Conservation (phyloP, 352 stramenopile species). For the Nothophytophthora sp. region DNA sequence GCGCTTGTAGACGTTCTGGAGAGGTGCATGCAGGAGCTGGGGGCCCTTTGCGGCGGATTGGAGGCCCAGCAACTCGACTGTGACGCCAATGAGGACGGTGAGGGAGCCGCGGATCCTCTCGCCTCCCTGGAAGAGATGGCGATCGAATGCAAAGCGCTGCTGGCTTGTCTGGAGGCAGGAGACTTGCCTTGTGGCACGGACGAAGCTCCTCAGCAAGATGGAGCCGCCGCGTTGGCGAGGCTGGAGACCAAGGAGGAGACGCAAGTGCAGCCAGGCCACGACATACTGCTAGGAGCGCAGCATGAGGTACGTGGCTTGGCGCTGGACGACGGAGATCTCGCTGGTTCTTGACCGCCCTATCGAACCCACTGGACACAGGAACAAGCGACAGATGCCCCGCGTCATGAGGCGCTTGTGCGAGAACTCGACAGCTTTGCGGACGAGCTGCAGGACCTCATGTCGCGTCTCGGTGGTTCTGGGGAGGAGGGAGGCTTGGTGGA, state of each 20-base stretch:
- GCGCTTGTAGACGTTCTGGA: constrained; percentile 18
- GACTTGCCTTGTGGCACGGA: background rate
- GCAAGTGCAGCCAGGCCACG: background rate
- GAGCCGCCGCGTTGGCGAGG: too few species aligned
- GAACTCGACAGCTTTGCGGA: constrained; percentile 31
- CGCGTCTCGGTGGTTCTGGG: constrained; percentile 1
- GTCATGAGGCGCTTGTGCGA: constrained; percentile 9
- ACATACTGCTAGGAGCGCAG: background rate
- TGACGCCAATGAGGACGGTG: background rate
- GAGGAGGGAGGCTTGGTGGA: background rate
- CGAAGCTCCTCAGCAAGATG: background rate
- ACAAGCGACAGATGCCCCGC: background rate
- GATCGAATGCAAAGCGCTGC: constrained; percentile 16
- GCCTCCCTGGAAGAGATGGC: constrained; percentile 20
- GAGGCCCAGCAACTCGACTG: constrained; percentile 14
- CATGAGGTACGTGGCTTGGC: constrained; percentile 12
- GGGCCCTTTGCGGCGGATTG: constrained; percentile 20
- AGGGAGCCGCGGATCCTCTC: constrained; percentile 7
- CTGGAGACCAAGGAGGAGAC: background rate
- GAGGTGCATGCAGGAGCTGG: constrained; percentile 23
- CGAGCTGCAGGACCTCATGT: constrained; percentile 26
- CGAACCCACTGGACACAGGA: too few species aligned
- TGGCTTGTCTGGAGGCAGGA: constrained; percentile 19
- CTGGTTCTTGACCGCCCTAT: too few species aligned
- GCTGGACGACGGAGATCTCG: too few species aligned